phyloP scores from a whole-genome alignment of 352 stramenopile species.

The Phytophthora tubulina region DNA sequence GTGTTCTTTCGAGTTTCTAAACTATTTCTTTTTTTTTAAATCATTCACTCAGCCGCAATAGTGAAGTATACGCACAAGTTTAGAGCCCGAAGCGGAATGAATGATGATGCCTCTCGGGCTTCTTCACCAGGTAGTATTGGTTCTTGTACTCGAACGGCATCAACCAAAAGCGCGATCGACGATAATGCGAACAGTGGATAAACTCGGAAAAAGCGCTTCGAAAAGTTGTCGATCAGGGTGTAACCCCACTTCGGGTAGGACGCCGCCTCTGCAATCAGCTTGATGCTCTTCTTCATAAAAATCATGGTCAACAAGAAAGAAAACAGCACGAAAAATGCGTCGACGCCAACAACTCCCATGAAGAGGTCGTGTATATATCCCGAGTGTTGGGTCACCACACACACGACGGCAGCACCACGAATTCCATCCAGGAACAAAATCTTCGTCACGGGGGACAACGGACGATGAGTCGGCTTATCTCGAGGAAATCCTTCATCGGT shows the following conservation, averaged over 20 bases:
- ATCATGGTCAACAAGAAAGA: slow-evolving; percentile 29
- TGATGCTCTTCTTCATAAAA: slow-evolving; percentile 36
- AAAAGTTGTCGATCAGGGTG: slow-evolving; percentile 24
- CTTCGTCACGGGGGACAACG: not conserved
- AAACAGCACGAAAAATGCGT: slow-evolving; percentile 29
- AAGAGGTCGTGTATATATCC: slow-evolving; percentile 8
- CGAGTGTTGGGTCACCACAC: slow-evolving; percentile 11
- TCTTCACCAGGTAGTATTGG: slow-evolving; percentile 8
- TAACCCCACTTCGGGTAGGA: slow-evolving; percentile 20
- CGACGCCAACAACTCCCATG: slow-evolving; percentile 14
- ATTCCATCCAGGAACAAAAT: not conserved
- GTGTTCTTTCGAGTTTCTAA: too few relatives aligned
- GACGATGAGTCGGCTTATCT: not conserved
- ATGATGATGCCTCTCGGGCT: not conserved
- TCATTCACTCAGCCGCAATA: too few relatives aligned
- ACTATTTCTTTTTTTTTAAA: too few relatives aligned
- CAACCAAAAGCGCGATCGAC: slow-evolving; percentile 10
- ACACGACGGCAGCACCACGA: not conserved
- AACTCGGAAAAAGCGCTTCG: slow-evolving; percentile 23
- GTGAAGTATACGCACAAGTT: too few relatives aligned
- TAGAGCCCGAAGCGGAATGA: too few relatives aligned
- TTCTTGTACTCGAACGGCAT: slow-evolving; percentile 19
- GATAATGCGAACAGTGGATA: slow-evolving; percentile 20
- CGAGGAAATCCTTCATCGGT: not conserved
- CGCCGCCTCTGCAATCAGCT: slow-evolving; percentile 5